Conservation (phyloP, 306 rosid species). For the Myrica gale region DNA sequence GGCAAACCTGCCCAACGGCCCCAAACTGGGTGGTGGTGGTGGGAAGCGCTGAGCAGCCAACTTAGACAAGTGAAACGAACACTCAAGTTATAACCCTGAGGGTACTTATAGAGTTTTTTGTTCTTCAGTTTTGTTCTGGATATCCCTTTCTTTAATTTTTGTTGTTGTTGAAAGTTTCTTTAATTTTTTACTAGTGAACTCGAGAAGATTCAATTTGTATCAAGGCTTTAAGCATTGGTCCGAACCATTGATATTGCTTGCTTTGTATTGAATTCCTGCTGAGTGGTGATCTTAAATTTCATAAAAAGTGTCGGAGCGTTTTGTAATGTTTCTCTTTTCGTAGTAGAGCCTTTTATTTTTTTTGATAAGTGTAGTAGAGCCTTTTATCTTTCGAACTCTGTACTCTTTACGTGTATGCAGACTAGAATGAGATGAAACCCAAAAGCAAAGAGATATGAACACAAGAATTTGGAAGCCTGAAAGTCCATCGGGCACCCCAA, state of each 20-base stretch:
- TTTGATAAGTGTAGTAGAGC: too few species aligned
- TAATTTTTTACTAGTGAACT: neutral
- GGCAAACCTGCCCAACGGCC: slow-evolving; percentile 63
- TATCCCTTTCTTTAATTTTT: too few species aligned
- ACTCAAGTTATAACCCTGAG: neutral
- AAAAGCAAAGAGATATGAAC: too few species aligned
- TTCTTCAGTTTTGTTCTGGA: neutral
- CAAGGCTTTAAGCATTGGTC: neutral
- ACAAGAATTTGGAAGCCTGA: too few species aligned
- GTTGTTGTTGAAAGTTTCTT: too few species aligned
- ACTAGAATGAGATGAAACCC: too few species aligned
- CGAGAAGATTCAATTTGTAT: neutral
- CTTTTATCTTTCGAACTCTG: too few species aligned
- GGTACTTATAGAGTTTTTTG: neutral
- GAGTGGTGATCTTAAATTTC: neutral
- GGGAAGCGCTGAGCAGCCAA: slow-evolving; percentile 64
- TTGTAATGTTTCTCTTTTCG: too few species aligned
- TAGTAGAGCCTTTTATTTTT: too few species aligned
- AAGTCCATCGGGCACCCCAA: too few species aligned
- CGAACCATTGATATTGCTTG: neutral
- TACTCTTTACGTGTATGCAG: too few species aligned
- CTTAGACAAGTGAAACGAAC: neutral
- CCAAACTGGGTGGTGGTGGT: slow-evolving; percentile 84
- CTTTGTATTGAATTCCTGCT: neutral
- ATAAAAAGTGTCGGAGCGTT: neutral